Conservation (phyloP, 2,329 filamentous ascomycete species). For the Pseudonectria buxi region DNA sequence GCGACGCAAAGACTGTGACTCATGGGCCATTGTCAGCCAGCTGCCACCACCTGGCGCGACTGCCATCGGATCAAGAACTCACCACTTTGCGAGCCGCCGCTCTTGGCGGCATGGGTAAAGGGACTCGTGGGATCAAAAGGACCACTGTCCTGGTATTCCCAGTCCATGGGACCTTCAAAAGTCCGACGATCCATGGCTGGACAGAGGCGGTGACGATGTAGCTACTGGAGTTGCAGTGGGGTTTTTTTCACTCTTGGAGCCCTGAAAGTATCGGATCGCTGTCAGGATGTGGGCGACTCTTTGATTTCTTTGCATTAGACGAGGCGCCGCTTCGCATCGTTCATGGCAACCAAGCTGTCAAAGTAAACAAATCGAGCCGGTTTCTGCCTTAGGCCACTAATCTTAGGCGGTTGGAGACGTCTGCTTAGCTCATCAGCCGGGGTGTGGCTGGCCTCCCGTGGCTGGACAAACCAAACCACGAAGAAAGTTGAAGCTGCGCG, state of each 20-base stretch:
- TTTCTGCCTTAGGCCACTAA: constrained; percentile 19
- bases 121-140: constrained; percentile 56
- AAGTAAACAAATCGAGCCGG: constrained; percentile 29
- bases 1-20: constrained; percentile 30
- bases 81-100: constrained; percentile 34
- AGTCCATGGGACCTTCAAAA: constrained; percentile 59
- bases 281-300: constrained; percentile 7
- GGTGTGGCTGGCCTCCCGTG: constrained; percentile 13
- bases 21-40: constrained; percentile 12
- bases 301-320: constrained; percentile 2
- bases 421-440: constrained; percentile 25
- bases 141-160: constrained; percentile 54
- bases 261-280: constrained; percentile 2
- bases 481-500: constrained; percentile 20
- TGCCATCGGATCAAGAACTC: constrained; percentile 14
- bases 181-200: constrained; percentile 46
- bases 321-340: constrained; percentile 12
- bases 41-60: not conserved
- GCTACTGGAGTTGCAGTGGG: not conserved
- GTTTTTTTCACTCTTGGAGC: not conserved
- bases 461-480: constrained; percentile 11
- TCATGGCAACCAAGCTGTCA: constrained; percentile 20
- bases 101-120: constrained; percentile 47
- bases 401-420: constrained; percentile 13
- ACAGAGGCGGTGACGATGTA: not conserved